Evolutionary conservation across 352 stramenopile species (phyloP).

Genomic region (Vaucheria bursata): DNA sequence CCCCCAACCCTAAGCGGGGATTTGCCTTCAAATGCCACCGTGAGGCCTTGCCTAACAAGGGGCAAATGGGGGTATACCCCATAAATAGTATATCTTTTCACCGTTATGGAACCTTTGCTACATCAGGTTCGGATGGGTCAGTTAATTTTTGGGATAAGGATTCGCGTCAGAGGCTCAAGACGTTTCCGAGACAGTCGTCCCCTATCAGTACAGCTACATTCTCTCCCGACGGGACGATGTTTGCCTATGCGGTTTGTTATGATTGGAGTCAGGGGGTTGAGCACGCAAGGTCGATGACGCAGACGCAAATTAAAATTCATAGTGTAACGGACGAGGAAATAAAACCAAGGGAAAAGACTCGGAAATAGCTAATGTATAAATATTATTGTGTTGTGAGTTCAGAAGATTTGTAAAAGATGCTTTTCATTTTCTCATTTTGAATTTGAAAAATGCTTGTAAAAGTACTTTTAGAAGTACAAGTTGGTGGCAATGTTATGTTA

Average conservation of each 20-base stretch:
- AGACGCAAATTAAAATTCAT: slow-evolving; percentile 84
- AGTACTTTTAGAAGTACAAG: too few relatives aligned
- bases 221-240: slow-evolving; percentile 47
- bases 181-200: slow-evolving; percentile 63
- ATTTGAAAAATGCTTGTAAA: too few relatives aligned
- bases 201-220: slow-evolving; percentile 53
- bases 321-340: slow-evolving; percentile 81
- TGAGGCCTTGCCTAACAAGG: slow-evolving; percentile 50
- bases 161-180: slow-evolving; percentile 88
- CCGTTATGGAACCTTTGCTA: slow-evolving; percentile 87
- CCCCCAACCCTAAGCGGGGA: slow-evolving; percentile 54
- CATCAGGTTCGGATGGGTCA: slow-evolving; percentile 82
- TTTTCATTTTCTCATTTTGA: too few relatives aligned
- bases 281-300: slow-evolving; percentile 68
- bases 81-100: slow-evolving; percentile 81
- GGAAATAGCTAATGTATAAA: slow-evolving; percentile 31
- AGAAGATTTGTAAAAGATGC: too few relatives aligned
- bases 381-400: too few relatives aligned
- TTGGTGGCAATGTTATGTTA: too few relatives aligned
- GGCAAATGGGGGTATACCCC: slow-evolving; percentile 64
- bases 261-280: slow-evolving; percentile 88
- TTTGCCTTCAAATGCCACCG: slow-evolving; percentile 85
- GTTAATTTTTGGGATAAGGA: slow-evolving; percentile 98
- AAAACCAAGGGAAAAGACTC: slow-evolving; percentile 80
- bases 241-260: slow-evolving; percentile 82